Percentiles rank a stretch among this genome's conserved stretches.
Conservation (phyloP, 495 filamentous ascomycete genomes). For the Viridothelium virens region DNA sequence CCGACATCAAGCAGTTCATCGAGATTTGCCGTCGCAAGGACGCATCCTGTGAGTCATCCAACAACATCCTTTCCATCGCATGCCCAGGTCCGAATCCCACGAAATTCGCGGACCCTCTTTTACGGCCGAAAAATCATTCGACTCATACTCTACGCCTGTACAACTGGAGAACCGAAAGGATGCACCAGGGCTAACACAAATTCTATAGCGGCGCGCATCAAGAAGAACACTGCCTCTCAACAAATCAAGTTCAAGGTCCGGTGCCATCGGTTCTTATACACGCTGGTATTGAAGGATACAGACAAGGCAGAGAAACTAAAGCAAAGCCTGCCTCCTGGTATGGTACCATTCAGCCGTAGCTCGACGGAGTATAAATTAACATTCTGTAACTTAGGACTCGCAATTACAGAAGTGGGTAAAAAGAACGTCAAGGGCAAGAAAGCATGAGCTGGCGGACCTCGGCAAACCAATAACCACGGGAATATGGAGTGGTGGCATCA, state of each 20-base stretch:
- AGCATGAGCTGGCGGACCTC: conserved; percentile 14
- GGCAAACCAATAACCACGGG: background rate
- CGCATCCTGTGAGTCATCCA: conserved; percentile 65
- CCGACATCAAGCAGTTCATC: conserved; percentile 99
- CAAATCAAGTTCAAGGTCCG: conserved; percentile 99
- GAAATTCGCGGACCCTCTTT: background rate
- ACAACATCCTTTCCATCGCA: background rate
- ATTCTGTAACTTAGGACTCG: conserved; percentile 48
- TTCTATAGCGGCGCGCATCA: conserved; percentile 79
- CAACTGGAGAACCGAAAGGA: conserved; percentile 4
- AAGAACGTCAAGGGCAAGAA: conserved; percentile 58
- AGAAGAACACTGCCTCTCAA: conserved; percentile 68
- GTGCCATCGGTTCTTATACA: conserved; percentile 90
- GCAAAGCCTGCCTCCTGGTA: conserved; percentile 95
- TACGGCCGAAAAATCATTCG: conserved; percentile 1
- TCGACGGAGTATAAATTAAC: conserved; percentile 29
- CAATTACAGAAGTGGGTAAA: conserved; percentile 69
- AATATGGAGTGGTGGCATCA: background rate
- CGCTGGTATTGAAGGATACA: conserved; percentile 87
- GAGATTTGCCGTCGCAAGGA: conserved; percentile 99
- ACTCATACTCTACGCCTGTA: background rate
- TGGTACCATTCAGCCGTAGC: conserved; percentile 30
- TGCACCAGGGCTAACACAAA: conserved; percentile 12
- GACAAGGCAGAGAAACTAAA: conserved; percentile 99
- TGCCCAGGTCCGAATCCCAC: background rate